These are phyloP conservation scores for Bimuria novae-zelandiae DNA, from an alignment of 2,329 filamentous ascomycete genomes.

Conservation along the genomic window DNA sequence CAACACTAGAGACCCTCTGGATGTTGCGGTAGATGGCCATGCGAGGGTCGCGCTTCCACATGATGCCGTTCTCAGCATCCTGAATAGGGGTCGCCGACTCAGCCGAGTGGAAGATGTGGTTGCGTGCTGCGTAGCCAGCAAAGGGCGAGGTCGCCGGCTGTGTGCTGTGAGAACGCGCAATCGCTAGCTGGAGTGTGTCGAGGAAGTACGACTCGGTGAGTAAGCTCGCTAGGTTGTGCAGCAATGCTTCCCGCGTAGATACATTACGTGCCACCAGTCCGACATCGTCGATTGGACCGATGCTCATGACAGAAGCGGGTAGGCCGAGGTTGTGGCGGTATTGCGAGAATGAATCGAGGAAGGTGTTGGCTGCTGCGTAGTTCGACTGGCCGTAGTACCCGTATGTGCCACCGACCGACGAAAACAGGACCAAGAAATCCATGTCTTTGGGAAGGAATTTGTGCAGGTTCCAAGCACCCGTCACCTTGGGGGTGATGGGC, in stretches of 20 bases:
- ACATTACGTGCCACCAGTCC: constrained; percentile 4
- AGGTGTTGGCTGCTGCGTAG: constrained; percentile 33
- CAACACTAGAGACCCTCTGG: not conserved
- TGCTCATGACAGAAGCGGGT: constrained; percentile 1
- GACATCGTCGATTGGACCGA: constrained; percentile 10
- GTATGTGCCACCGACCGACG: constrained; percentile 11
- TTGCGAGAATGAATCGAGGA: constrained; percentile 46
- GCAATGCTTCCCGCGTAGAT: not conserved
- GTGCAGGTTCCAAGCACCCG: constrained; percentile 36
- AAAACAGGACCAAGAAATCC: constrained; percentile 26
- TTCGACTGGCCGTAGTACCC: constrained; percentile 18
- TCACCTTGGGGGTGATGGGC: constrained; percentile 29
- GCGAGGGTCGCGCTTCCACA: constrained; percentile 11
- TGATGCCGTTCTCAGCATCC: constrained; percentile 1
- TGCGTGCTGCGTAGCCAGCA: not conserved
- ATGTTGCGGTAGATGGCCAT: constrained; percentile 10
- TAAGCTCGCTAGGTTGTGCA: constrained; percentile 1
- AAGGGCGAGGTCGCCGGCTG: not conserved
- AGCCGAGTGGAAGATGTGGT: constrained; percentile 9
- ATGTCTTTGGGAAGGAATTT: constrained; percentile 8
- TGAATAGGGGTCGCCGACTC: constrained; percentile 3
- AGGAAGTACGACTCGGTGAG: constrained; percentile 6
- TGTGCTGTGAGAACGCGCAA: not conserved
- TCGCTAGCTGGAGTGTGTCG: constrained; percentile 7
- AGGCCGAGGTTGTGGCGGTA: constrained; percentile 34